Base-by-base conservation (phyloP, 1,284 basidiomycete genomes). In the Tilletia caries region DNA sequence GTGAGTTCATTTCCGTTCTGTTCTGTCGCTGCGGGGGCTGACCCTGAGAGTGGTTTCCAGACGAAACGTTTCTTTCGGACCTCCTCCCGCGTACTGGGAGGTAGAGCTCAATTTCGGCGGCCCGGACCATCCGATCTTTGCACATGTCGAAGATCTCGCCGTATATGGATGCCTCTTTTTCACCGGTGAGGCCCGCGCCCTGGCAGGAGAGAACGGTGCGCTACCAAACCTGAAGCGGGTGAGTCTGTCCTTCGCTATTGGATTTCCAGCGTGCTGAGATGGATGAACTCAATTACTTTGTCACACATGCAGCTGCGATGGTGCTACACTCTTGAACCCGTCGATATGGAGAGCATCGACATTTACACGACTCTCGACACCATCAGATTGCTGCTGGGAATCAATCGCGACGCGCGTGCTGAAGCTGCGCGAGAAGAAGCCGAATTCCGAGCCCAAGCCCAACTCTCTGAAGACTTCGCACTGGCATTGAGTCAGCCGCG, bases 71-170 rank as follows among this genome's bases (percentile, higher is more conserved):
- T 54, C 52, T 13, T 29, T 54, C 13, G 52, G 52, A 27, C 52
- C 52, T 54, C 52, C 52, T 54, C 52, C 52, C 25, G n/a, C 27
- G 25, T 54, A 54, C 23, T 54, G 52, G 52, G 25, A 54, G 23
- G 20, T 23, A 6, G 52, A 54, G 15, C 52, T 54, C 52, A 25
- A 54, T 15, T 54, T 54, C 15, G 52, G 52, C 20, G 52, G 52
- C 3, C 23, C 13, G 13, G 52, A 54, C 25, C 52, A 54, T 29
- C 52, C 52, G 29, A 29, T 54, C 25, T 54, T 54, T 27, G 52
- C 52, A 6, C 23, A 54, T 6, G 29, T 54, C 52, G 29, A 23
- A 54, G 52, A 54, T 13, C 23, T 54, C 13, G n/a, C 52, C 52
- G 25, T 54, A 13, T 54, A 54, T 29, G 52, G 52, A 27, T 54